A percentile compares a stretch with the other conserved stretches of the same genome.
Conservation (phyloP, 768 basidiomycete species). For the Mycena epipterygia region DNA sequence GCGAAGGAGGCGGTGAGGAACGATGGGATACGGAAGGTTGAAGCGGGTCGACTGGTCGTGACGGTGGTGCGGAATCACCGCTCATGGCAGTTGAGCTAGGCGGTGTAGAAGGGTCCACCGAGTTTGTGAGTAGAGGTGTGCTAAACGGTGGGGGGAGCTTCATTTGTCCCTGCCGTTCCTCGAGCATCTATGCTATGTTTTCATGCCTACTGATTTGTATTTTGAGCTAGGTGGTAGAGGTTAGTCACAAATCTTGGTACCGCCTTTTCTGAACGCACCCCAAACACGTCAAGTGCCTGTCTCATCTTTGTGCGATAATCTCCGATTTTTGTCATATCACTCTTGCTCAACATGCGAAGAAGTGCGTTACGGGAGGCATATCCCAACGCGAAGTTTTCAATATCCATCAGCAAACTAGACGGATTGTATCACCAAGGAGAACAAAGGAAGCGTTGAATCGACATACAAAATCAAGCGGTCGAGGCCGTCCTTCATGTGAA, state of each 20-base stretch:
- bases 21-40: background rate
- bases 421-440: background rate
- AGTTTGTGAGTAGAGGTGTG: background rate
- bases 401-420: background rate
- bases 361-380: background rate
- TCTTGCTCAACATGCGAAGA: background rate
- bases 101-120: background rate
- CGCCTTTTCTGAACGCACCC: background rate
- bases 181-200: background rate
- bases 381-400: background rate
- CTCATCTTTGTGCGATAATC: constrained; percentile 2
- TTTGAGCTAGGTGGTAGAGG: background rate
- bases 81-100: too few relatives aligned
- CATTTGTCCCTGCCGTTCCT: background rate
- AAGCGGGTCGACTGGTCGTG: too few relatives aligned
- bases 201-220: background rate
- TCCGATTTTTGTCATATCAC: background rate
- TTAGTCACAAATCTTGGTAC: background rate
- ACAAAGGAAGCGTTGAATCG: too few relatives aligned
- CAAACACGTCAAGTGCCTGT: constrained; percentile 4
- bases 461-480: background rate
- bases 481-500: background rate
- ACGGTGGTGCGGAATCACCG: too few relatives aligned
- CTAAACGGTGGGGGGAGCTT: background rate
- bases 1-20: background rate